Conservation (phyloP, 2,329 filamentous ascomycete species). For the Helminthosporium solani region DNA sequence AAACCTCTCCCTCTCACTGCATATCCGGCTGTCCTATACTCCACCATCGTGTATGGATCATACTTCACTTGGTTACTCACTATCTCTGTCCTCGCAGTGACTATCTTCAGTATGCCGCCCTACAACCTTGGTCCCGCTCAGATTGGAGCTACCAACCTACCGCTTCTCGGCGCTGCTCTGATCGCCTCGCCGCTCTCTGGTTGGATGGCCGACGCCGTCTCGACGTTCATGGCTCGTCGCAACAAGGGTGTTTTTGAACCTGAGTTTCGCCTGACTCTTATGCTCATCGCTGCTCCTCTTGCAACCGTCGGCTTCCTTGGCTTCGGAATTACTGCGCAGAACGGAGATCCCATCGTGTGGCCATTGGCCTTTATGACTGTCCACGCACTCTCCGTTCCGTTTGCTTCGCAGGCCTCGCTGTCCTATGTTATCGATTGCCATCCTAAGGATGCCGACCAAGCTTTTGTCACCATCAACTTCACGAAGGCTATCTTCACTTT, state of each 20-base stretch:
- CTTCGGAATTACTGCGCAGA: slow-evolving; percentile 42
- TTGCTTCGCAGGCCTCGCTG: slow-evolving; percentile 41
- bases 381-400: slow-evolving; percentile 41
- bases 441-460: slow-evolving; percentile 42
- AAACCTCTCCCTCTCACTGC: slow-evolving; percentile 75
- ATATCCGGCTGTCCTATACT: slow-evolving; percentile 85
- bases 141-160: slow-evolving; percentile 74
- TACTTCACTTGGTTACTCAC: slow-evolving; percentile 95
- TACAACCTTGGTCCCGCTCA: slow-evolving; percentile 79
- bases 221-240: slow-evolving; percentile 67
- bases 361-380: slow-evolving; percentile 41
- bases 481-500: slow-evolving; percentile 44
- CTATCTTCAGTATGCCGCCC: slow-evolving; percentile 77
- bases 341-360: slow-evolving; percentile 25
- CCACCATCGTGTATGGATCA: slow-evolving; percentile 75
- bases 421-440: slow-evolving; percentile 48
- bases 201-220: slow-evolving; percentile 69
- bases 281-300: slow-evolving; percentile 34
- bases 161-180: slow-evolving; percentile 78
- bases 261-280: slow-evolving; percentile 66
- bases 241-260: slow-evolving; percentile 88
- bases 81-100: slow-evolving; percentile 81
- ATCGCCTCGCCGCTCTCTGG: slow-evolving; percentile 74
- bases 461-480: slow-evolving; percentile 47
- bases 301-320: slow-evolving; percentile 45